Evolutionary conservation across 148 eudicot genomes (phyloP).

Genomic region (Bassia scoparia): DNA sequence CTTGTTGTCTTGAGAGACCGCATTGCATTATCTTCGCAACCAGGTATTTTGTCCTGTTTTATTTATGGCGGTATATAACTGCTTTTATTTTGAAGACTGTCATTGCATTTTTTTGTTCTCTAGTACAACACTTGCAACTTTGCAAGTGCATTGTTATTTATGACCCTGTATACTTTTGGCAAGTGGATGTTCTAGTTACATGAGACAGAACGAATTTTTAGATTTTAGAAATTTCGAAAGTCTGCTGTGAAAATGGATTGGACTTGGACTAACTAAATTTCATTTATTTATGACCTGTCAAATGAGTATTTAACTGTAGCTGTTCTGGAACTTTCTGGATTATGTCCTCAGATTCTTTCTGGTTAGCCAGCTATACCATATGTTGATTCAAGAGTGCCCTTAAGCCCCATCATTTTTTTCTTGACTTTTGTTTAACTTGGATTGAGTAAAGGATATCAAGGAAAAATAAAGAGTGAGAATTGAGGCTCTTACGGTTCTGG

Average conservation of each 20-base stretch:
- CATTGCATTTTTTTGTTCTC: neutral
- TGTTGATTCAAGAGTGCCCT: no score
- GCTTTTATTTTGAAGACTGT: neutral
- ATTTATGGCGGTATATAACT: neutral
- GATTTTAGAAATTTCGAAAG: neutral
- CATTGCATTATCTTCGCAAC: conserved; percentile 60
- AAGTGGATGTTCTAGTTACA: neutral
- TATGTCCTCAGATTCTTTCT: no score
- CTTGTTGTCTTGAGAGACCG: conserved; percentile 80
- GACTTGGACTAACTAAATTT: neutral
- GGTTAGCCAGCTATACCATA: no score
- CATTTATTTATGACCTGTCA: neutral
- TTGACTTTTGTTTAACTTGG: no score
- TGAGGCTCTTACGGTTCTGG: no score
- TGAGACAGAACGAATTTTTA: neutral
- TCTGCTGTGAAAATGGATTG: neutral
- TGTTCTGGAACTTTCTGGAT: no score
- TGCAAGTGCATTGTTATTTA: neutral
- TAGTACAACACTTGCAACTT: neutral
- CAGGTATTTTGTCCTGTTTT: conserved; percentile 40
- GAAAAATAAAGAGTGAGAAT: no score
- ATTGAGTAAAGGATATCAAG: no score
- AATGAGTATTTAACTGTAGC: no score
- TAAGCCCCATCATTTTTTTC: no score
- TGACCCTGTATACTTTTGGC: neutral